Base-by-base conservation (phyloP, 2,329 filamentous ascomycete genomes). In the Chrysoporthe austroafricana region DNA sequence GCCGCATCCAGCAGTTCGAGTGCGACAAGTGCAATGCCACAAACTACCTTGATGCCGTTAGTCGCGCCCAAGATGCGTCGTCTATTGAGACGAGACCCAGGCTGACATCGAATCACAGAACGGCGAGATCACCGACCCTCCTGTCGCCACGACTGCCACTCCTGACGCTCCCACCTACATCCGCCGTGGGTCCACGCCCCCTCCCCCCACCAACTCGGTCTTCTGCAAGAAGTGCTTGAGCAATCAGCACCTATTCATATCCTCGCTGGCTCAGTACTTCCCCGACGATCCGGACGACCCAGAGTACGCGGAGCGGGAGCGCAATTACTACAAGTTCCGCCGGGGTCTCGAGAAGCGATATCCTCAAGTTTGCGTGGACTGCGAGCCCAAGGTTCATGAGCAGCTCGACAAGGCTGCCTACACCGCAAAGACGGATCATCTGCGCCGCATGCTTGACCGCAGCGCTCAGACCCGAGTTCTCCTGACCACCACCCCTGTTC, bases 81-180 rank as follows among this genome's bases (percentile, higher is more conserved):
- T 7, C 11, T 18, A n/a, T 43, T 43, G 32, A 13, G 32, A 36
- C 34, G 43, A 13, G 61, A 58, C 26, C 4, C 18, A 5, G 68
- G 71, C 61, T 70, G 21, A 66, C 48, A 36, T 32, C 6, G 62
- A 26, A n/a, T 3, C 68, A 2, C 74, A 96, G 91, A 88, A 93
- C 77, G 95, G 95, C 74, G 89, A 96, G 62, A 96, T 98, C 72
- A 91, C 92, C 66, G 95, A 99, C 78, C 93, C 94, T 36, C 94
- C 93, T 2, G 83, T 89, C 34, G 80, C 85, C 26, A 86, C 87
- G 68, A 85, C 84, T n/a, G 79, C 81, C 60, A 77, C 78, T 68
- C 80, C 73, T 71, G 78, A 69, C 77, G 81, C 73, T 76, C 79
- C 69, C 75, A 77, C 50, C n/a, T 78, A 80, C 54, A 67, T 89